Evolutionary conservation across 345 rosid genomes (phyloP), one percentile per base, ranked within the genome.

Genomic region (Pugionium dolabratum): DNA sequence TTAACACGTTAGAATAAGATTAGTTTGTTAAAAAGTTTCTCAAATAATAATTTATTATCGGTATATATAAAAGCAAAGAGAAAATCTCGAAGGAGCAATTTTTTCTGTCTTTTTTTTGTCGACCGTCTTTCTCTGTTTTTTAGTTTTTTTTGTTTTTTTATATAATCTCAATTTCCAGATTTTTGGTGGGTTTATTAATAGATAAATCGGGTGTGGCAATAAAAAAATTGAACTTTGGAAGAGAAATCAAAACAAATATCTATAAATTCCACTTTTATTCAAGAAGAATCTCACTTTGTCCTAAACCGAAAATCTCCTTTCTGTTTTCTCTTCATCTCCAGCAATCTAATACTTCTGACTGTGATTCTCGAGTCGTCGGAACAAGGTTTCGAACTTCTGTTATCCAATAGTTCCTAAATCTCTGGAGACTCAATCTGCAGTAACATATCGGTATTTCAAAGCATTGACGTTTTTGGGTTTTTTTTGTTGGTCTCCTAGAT

Each of bases 131-230:
- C 8, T 29, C 4, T 37, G 37, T 40, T 49, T 35, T 61, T 67
- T 27, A 41, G 31, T 27, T 66, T 42, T 34, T 8, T 47, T 2
- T 18, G n/a, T 46, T 59, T 59, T 18, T 52, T 33, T 53, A 40
- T 47, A 27, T 28, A 41, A 26, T 9, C 2, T 55, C 2, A 1
- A 39, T 31, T 3, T 34, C 0, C 5, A 49, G 36, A 11, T 18
- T 50, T 59, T 66, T 26, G 59, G 59, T 67, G 67, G 53, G 68
- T 45, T 73, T 53, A 30, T 18, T 18, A 18, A 18, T 66, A 73
- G 73, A 74, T 74, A 74, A 47, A 74, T 54, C 30, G 69, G 68
- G 35, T 54, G 77, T 74, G 77, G 77, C 69, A 46, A 62, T 74
- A 60, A 74, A 61, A 51, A 34, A 55, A n/a, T 10, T 9, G 27